Evolutionary conservation across 139 green algal genomes (phyloP).

Genomic region (Nannochloris sp.): DNA sequence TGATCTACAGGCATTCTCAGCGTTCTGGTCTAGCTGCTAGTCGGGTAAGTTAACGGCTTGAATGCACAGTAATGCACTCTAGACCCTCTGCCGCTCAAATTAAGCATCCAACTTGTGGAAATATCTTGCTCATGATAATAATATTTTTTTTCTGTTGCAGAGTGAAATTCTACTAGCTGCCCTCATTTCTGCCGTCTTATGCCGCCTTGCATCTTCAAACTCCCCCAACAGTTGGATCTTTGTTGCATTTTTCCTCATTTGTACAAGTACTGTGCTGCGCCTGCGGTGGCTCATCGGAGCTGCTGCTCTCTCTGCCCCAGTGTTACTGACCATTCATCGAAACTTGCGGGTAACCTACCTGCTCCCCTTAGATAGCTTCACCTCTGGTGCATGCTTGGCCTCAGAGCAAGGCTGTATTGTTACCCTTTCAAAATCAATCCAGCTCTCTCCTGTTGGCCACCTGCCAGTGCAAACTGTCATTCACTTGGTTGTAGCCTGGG

Average conservation of each 20-base stretch:
- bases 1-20: slow-evolving; percentile 47
- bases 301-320: slow-evolving; percentile 8
- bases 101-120: no score
- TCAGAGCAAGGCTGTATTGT: not conserved
- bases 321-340: not conserved
- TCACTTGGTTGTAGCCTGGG: slow-evolving; percentile 67
- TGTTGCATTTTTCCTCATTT: slow-evolving; percentile 72
- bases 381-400: not conserved
- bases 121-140: slow-evolving; percentile 1
- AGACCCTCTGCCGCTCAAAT: no score
- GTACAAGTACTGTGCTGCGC: slow-evolving; percentile 63
- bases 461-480: slow-evolving; percentile 49
- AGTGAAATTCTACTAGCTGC: slow-evolving; percentile 62
- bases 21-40: slow-evolving; percentile 31
- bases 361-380: not conserved
- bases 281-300: slow-evolving; percentile 47
- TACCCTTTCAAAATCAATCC: not conserved
- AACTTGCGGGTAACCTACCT: slow-evolving; percentile 7
- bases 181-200: slow-evolving; percentile 14
- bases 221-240: slow-evolving; percentile 53
- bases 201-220: slow-evolving; percentile 1
- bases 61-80: no score
- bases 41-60: slow-evolving; percentile 40
- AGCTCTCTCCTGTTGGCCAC: not conserved
- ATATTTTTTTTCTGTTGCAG: slow-evolving; percentile 29